These are phyloP conservation scores for Fraxinus velutina DNA, from an alignment of 305 asterid species.

Conservation along the genomic window DNA sequence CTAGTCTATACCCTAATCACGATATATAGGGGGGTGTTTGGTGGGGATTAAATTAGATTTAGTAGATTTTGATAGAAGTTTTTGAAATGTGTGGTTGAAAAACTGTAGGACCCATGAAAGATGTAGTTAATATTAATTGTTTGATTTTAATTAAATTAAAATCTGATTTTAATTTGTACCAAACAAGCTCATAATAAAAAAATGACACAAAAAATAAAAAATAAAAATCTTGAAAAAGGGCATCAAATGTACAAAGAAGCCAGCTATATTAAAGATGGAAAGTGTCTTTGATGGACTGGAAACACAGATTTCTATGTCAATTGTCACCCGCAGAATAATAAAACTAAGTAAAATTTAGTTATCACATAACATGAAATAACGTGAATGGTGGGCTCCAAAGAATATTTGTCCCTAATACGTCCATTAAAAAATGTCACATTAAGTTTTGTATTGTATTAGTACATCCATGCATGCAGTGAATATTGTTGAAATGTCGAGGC, in stretches of 20 bases:
- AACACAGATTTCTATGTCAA: slow-evolving; percentile 13
- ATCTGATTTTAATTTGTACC: too few relatives aligned
- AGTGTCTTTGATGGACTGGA: slow-evolving; percentile 17
- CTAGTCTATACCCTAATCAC: not conserved
- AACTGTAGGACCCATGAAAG: too few relatives aligned
- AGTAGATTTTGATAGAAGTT: too few relatives aligned
- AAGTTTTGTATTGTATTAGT: not conserved
- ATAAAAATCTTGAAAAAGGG: not conserved
- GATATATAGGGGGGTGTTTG: not conserved
- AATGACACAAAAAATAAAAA: not conserved
- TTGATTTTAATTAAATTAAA: too few relatives aligned
- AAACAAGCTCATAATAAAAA: not conserved
- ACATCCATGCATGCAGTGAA: slow-evolving; percentile 28
- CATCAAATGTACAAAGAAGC: slow-evolving; percentile 7
- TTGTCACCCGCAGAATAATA: not conserved
- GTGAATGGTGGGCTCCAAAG: slow-evolving; percentile 22
- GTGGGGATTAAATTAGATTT: too few relatives aligned
- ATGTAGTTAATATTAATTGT: too few relatives aligned
- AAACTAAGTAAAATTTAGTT: not conserved
- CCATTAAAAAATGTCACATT: not conserved
- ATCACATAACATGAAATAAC: slow-evolving; percentile 2
- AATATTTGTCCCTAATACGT: slow-evolving; percentile 16
- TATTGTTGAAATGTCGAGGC: not conserved
- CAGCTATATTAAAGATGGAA: not conserved
- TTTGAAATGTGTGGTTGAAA: too few relatives aligned